Evolutionary conservation across 148 eudicot species (phyloP).

Genomic region (Fagopyrum esculentum): DNA sequence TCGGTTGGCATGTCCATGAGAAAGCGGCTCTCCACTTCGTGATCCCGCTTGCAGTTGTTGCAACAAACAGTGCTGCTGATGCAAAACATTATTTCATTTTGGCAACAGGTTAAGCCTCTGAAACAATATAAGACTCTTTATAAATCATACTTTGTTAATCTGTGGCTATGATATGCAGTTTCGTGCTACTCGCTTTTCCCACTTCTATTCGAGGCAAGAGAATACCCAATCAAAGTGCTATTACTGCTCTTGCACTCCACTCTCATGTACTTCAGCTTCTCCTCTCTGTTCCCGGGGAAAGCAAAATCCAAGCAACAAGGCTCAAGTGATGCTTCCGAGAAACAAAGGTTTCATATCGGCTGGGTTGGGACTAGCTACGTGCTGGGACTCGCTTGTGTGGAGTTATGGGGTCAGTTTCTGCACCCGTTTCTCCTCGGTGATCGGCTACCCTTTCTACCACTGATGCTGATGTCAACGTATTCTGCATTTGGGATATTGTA

Average conservation of each 20-base stretch:
- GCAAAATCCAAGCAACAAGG: conserved; percentile 10
- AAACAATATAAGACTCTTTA: neutral
- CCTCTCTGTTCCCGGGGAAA: conserved; percentile 34
- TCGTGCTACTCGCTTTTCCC: conserved; percentile 93
- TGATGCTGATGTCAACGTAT: conserved; percentile 63
- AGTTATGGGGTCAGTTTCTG: conserved; percentile 73
- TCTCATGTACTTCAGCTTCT: conserved; percentile 62
- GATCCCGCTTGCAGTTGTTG: conserved; percentile 74
- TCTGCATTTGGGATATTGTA: conserved; percentile 71
- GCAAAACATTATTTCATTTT: conserved; percentile 74
- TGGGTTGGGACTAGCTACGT: conserved; percentile 55
- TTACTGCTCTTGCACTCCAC: conserved; percentile 46
- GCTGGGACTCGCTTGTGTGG: conserved; percentile 60
- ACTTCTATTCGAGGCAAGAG: conserved; percentile 79
- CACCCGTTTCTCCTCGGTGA: conserved; percentile 57
- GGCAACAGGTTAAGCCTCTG: conserved; percentile 49
- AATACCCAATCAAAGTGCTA: conserved; percentile 76
- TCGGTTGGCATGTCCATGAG: conserved; percentile 99
- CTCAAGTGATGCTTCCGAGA: conserved; percentile 18
- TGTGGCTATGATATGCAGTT: conserved; percentile 37
- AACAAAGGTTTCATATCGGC: conserved; percentile 32
- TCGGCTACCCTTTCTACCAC: conserved; percentile 69
- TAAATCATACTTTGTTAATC: neutral
- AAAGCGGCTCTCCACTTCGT: conserved; percentile 92
- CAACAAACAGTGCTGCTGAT: conserved; percentile 52